Base-by-base conservation (phyloP, 2,329 filamentous ascomycete species). In the Ophiostoma ulmi region DNA sequence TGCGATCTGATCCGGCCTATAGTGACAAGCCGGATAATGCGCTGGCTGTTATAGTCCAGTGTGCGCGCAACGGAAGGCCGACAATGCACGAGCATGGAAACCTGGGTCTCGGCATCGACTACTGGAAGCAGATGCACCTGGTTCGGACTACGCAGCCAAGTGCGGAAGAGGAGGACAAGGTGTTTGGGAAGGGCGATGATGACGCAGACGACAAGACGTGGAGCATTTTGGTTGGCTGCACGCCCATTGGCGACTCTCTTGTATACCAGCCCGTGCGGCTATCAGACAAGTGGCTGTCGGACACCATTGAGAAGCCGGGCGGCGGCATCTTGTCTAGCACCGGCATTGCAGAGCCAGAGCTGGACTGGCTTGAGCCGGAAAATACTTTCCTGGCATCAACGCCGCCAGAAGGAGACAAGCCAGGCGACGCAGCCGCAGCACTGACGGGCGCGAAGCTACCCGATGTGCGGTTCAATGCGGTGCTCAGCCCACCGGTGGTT, bases 341-440 rank as follows among this genome's bases (percentile, higher is more conserved):
- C 4, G 48, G 36, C 55, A 38, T 52, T 2, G 79, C 79, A 2
- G 80, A 69, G 52, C 69, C 72, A 10, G 63, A 87, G 44, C 78
- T 90, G 48, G 88, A 92, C 80, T 94, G 91, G 91, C 84, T 88
- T 58, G 89, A 94, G 71, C 91, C 91, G 0, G 85, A 87, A 3
- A 86, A 87, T 78, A 81, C 72, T 74, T 80, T 73, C 11, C 22
- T 75, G 67, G 41, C 69, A 31, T 35, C 73, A 13, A 31, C 48
- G 13, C 39, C 63, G 1, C 63, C 58, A 41, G 68, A 41, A 69
- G n/a, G 69, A 69, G 5, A 73, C 75, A 71, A 71, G 58, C n/a
- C 26, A 6, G 67, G 67, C 72, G 69, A 31, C 69, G 75, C 73
- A 7, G 72, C 74, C 77, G 79, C 64, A 77, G 81, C 22, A 81